Percentiles rank a stretch among this genome's conserved stretches.
These are phyloP conservation scores for Wallacemonas sp. DNA, from an alignment of 208 protist species.

Conservation along the genomic window DNA sequence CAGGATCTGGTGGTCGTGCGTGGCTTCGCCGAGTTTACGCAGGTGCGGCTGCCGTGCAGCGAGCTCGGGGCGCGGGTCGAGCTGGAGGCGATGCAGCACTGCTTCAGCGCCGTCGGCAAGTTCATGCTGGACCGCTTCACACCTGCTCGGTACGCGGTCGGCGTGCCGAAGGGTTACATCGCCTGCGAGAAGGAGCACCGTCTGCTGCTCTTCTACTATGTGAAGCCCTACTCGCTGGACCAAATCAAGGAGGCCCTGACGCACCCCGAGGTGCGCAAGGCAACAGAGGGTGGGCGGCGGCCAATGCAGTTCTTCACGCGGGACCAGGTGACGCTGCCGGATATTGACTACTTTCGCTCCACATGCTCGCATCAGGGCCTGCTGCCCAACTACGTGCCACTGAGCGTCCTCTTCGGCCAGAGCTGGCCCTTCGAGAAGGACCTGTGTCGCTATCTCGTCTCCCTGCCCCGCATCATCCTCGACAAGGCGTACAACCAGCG, in stretches of 20 bases:
- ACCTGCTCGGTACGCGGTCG: constrained; percentile 22
- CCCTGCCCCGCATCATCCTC: constrained; percentile 32
- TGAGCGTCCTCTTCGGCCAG: constrained; percentile 34
- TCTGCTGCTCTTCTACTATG: constrained; percentile 30
- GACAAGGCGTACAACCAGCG: constrained; percentile 33
- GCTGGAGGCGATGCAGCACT: constrained; percentile 33
- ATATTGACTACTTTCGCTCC: constrained; percentile 20
- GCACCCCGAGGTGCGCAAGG: constrained; percentile 11
- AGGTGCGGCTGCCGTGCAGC: constrained; percentile 22
- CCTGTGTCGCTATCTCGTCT: constrained; percentile 24
- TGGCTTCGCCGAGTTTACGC: constrained; percentile 26
- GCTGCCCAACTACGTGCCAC: constrained; percentile 30
- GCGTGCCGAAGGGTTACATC: constrained; percentile 35
- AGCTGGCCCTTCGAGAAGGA: constrained; percentile 41
- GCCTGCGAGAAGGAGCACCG: constrained; percentile 24
- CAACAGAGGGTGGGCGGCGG: constrained; percentile 1
- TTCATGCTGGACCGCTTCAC: constrained; percentile 15
- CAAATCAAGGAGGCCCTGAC: constrained; percentile 20
- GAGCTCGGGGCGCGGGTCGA: constrained; percentile 38
- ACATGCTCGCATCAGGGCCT: constrained; percentile 33
- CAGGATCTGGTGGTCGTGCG: constrained; percentile 27
- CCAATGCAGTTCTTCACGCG: constrained; percentile 21
- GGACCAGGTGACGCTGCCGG: constrained; percentile 23
- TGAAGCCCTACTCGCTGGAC: constrained; percentile 15
- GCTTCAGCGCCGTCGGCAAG: constrained; percentile 28